Percentiles rank a stretch among this genome's conserved stretches.
Conservation (phyloP, 2,329 filamentous ascomycete genomes). For the Cercospora brassicicola region DNA sequence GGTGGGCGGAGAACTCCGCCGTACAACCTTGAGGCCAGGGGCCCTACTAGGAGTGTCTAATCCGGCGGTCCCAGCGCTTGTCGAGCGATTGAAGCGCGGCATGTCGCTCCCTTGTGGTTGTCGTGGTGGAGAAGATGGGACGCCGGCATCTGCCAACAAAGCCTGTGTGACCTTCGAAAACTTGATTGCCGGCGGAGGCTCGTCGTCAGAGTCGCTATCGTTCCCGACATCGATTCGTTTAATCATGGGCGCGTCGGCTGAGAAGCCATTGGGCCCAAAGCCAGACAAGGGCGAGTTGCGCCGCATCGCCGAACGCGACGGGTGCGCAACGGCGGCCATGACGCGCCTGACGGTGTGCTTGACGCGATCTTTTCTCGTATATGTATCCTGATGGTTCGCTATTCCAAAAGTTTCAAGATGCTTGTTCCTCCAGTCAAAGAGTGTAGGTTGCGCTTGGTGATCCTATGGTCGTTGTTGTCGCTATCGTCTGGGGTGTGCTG, state of each 20-base stretch:
- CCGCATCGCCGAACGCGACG: slow-evolving; percentile 37
- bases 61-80: slow-evolving; percentile 31
- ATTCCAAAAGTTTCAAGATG: slow-evolving; percentile 25
- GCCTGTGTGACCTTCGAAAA: slow-evolving; percentile 91
- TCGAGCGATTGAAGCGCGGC: slow-evolving; percentile 33
- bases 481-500: slow-evolving; percentile 23
- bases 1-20: slow-evolving; percentile 37
- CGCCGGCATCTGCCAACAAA: slow-evolving; percentile 64
- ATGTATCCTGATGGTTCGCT: slow-evolving; percentile 26
- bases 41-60: slow-evolving; percentile 41
- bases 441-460: slow-evolving; percentile 19
- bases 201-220: slow-evolving; percentile 86
- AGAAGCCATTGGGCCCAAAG: slow-evolving; percentile 49
- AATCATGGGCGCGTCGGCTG: slow-evolving; percentile 48
- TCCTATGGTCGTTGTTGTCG: slow-evolving; percentile 25
- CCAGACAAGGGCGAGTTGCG: slow-evolving; percentile 51
- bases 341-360: slow-evolving; percentile 32
- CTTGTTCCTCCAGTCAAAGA: slow-evolving; percentile 21
- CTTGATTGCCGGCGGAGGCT: slow-evolving; percentile 84
- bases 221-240: slow-evolving; percentile 64
- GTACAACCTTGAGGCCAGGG: slow-evolving; percentile 39
- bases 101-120: slow-evolving; percentile 43
- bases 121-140: slow-evolving; percentile 57
- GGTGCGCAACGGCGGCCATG: slow-evolving; percentile 40
- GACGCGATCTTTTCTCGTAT: slow-evolving; percentile 23